Evolutionary conservation across 371 early-diverging fungal genomes (phyloP), one percentile per base, ranked within the genome.

Genomic region (Entomophthora muscae): DNA sequence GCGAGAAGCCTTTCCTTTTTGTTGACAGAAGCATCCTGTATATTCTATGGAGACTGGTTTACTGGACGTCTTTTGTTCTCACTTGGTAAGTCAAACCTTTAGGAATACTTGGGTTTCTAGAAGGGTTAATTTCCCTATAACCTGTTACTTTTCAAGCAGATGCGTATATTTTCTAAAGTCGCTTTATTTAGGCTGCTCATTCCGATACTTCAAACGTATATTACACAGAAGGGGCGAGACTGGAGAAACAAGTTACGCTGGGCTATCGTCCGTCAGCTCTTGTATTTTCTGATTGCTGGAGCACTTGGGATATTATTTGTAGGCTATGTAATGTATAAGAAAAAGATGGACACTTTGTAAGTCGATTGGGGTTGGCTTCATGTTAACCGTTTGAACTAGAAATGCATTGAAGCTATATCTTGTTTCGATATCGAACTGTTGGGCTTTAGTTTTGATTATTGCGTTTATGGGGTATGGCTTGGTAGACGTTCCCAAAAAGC

Each of bases 391-490:
- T 57, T 57, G 12, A 29, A 29, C 7, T 24, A 61, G 61, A 3
- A 17, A 61, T 12, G 33, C 31, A 13, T 30, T 91, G 29, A 75
- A 82, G 57, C 81, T 80, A 12, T 80, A 86, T 62, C 77, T 88
- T 17, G 91, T 92, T 84, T 91, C 91, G 0, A 82, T 83, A 56
- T 85, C 90, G 3, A 92, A 92, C 68, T 89, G 87, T 59, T 92
- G 88, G 85, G 93, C 93, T 53, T 75, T 93, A 26, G 72, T 89
- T 13, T 77, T 90, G 24, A 80, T 84, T 13, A 84, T 89, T 60
- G 69, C 83, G 1, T 82, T 91, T 70, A 81, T 93, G 81, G 89
- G 91, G 1, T 87, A 89, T 72, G 93, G 93, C 1, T 70, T 91
- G 21, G 89, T 93, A 0, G 82, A 86, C 21, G 73, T 90, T 1